Evolutionary conservation across 2,329 filamentous ascomycete species (phyloP).

Genomic region (Neofusicoccum parvum): DNA sequence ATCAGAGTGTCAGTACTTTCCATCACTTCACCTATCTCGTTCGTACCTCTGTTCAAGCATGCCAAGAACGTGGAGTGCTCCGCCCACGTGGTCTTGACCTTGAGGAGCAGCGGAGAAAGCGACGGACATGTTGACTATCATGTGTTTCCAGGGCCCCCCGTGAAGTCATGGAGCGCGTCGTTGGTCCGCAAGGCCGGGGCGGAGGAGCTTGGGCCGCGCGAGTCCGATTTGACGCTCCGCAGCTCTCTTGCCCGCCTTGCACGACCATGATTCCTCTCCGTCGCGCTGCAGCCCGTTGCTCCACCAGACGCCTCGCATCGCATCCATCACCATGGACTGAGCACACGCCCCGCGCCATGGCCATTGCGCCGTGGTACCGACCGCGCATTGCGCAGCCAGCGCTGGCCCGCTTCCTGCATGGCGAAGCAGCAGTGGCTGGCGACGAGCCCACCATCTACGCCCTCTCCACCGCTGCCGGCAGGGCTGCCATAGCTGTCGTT

Average conservation of each 20-base stretch:
- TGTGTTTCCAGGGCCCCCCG: too few relatives aligned
- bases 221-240: conserved; percentile 4
- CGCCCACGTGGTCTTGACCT: too few relatives aligned
- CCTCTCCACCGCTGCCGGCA: conserved; percentile 81
- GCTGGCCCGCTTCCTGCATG: not conserved
- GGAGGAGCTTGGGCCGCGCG: conserved; percentile 5
- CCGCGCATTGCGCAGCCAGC: not conserved
- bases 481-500: conserved; percentile 87
- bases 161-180: too few relatives aligned
- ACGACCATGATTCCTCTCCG: conserved; percentile 18
- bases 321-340: not conserved
- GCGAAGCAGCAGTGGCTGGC: not conserved
- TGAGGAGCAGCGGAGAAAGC: too few relatives aligned
- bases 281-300: not conserved
- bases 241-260: not conserved
- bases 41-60: not conserved
- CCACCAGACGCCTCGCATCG: not conserved
- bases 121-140: too few relatives aligned
- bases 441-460: conserved; percentile 75
- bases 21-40: too few relatives aligned
- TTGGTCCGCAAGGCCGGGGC: not conserved
- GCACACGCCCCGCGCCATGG: not conserved
- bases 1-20: too few relatives aligned
- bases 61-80: too few relatives aligned
- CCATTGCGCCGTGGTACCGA: conserved; percentile 2